Base-by-base conservation (phyloP, 768 basidiomycete species). In the Daedaleopsis nitida region DNA sequence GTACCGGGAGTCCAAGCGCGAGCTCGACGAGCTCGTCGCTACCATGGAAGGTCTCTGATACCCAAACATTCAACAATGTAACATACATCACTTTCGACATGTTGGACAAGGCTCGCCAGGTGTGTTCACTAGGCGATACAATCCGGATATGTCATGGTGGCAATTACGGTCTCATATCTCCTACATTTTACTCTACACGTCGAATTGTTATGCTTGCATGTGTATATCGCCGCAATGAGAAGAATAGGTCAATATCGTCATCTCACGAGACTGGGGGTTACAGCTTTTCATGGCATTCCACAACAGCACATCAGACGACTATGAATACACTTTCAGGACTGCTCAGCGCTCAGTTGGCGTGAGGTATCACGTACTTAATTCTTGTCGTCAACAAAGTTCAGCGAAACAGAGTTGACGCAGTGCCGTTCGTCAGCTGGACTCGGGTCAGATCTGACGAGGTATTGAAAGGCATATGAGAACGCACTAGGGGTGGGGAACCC, bases 341-440 rank as follows among this genome's bases (percentile, higher is more conserved):
- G 27, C 4, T 10, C n/a, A n/a, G n/a, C n/a, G n/a, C n/a, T 50
- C 5, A 17, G 23, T 35, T 4, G 45, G 5, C 3, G 3, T 1
- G 10, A 47, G 16, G 35, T 37, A 16, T 42, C 43, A 32, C 7
- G n/a, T 10, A 16, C 7, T 23, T 10, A 16, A 34, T 35, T 55
- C 51, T 59, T 47, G 53, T 83, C 83, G 0, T 86, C 82, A 19
- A 78, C 73, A 76, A 96, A 96, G 59, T 81, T 91, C 52, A 97
- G 76, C 3, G 92, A 94, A 64, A 97, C 72, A 4, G 92, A 94
- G 72, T 96, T 97, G 60, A 96, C 92, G 68, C 92, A 93, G 70
- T 94, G 92, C 38, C 92, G 85, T 70, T 94, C 92, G 69, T 94
- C 86, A 53, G 85, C 91, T 91, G 68, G 52, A 19, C 5, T 34